phyloP scores from a whole-genome alignment of 495 filamentous ascomycete species.

The Penicillium soppii region DNA sequence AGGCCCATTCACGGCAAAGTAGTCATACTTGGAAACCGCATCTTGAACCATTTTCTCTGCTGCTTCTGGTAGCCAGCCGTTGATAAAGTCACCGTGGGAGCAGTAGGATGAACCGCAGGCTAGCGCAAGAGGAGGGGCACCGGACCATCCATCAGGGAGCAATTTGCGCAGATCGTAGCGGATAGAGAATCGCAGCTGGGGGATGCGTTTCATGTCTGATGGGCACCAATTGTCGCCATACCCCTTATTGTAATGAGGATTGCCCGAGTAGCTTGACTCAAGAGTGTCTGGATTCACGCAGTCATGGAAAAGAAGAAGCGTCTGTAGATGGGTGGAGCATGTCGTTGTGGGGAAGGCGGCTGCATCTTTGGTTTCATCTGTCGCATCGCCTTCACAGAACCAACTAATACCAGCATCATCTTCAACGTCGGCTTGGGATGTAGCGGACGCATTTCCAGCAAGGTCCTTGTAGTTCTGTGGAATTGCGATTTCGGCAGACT shows the following conservation, averaged over 20 bases:
- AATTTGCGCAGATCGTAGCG: constrained; percentile 15
- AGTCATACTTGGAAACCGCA: constrained; percentile 9
- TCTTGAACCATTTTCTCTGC: constrained; percentile 20
- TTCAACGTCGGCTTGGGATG: constrained; percentile 11
- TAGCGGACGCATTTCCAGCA: constrained; percentile 17
- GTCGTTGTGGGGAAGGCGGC: constrained; percentile 15
- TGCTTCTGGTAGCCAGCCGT: constrained; percentile 23
- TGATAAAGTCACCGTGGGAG: constrained; percentile 22
- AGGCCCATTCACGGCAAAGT: constrained; percentile 12
- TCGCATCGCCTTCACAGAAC: constrained; percentile 19
- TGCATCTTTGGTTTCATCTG: constrained; percentile 1
- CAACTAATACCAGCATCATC: constrained; percentile 12
- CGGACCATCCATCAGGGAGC: constrained; percentile 18
- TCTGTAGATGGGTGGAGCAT: constrained; percentile 18
- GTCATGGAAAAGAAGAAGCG: constrained; percentile 18
- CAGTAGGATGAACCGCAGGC: constrained; percentile 20
- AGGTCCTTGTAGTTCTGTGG: constrained; percentile 18
- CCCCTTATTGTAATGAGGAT: background rate
- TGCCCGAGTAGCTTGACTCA: constrained; percentile 15
- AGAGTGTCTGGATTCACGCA: constrained; percentile 15
- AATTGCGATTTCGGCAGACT: constrained; percentile 15
- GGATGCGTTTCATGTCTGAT: constrained; percentile 15
- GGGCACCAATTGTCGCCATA: constrained; percentile 17
- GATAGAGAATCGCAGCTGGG: constrained; percentile 20
- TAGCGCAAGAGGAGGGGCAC: constrained; percentile 14